Conservation (phyloP, 2,329 filamentous ascomycete species). For the Claviceps sp. region DNA sequence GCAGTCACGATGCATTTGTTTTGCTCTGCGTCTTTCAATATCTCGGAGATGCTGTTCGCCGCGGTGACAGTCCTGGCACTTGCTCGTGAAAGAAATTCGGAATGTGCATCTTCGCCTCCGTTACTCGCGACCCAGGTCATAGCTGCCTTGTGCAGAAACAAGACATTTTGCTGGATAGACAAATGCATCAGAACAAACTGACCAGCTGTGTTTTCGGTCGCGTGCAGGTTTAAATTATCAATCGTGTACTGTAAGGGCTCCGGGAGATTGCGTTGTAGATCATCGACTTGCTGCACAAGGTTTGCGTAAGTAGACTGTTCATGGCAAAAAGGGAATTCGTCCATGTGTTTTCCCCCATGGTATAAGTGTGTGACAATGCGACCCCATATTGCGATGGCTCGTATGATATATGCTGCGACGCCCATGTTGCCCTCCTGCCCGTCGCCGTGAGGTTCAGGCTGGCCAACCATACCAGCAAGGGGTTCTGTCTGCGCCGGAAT, state of each 20-base stretch:
- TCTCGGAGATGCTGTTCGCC: slow-evolving; percentile 72
- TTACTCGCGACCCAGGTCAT: slow-evolving; percentile 54
- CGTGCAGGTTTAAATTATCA: slow-evolving; percentile 76
- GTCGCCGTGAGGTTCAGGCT: slow-evolving; percentile 47
- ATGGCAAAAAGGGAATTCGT: slow-evolving; percentile 68
- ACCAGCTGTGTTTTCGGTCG: slow-evolving; percentile 72
- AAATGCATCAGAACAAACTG: slow-evolving; percentile 92
- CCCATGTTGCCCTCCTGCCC: slow-evolving; percentile 77
- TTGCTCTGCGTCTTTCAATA: slow-evolving; percentile 68
- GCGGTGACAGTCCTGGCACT: slow-evolving; percentile 67
- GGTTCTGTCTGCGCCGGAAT: slow-evolving; percentile 80
- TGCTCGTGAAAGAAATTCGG: slow-evolving; percentile 63
- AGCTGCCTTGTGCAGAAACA: slow-evolving; percentile 84
- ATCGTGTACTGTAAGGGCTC: slow-evolving; percentile 56
- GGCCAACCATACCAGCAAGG: slow-evolving; percentile 56
- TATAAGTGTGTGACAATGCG: slow-evolving; percentile 82
- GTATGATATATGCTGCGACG: slow-evolving; percentile 79
- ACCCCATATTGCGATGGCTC: slow-evolving; percentile 78
- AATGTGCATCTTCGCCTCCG: slow-evolving; percentile 58
- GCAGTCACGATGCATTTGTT: slow-evolving; percentile 59
- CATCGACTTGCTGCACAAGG: slow-evolving; percentile 57
- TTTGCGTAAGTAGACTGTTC: slow-evolving; percentile 61
- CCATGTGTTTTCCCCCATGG: slow-evolving; percentile 70
- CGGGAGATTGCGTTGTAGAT: slow-evolving; percentile 57
- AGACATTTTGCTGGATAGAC: slow-evolving; percentile 72